Evolutionary conservation across 1,284 basidiomycete genomes (phyloP), one percentile per base, ranked within the genome.

Genomic region (Ustilago cynodontis): DNA sequence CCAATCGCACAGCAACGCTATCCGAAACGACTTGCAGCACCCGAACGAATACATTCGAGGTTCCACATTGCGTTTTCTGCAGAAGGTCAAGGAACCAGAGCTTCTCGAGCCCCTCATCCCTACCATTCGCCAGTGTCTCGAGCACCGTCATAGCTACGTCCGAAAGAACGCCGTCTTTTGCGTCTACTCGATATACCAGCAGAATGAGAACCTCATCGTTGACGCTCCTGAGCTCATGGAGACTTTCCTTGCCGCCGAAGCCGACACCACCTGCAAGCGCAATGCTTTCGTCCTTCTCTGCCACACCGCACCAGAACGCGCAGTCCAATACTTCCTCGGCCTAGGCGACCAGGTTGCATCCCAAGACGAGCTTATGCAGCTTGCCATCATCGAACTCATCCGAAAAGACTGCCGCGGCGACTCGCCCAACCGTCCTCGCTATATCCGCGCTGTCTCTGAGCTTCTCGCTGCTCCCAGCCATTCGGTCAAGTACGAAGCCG

Each of bases 41-140:
- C 95, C 97, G 7, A 99, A 99, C 86, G 97, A 99, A 89, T 99
- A 98, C 88, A 98, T 99, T 81, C 93, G 97, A 43, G 97, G 97
- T 58, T 94, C 94, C 39, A 98, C 95, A 9, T 90, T 99, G 37
- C 93, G 97, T 49, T 98, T 97, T 88, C 90, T 99, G 11, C 94
- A 98, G 88, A 99, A 99, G 89, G 90, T 95, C 62, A 93, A 93
- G 85, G 97, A 99, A 83, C 88, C 91, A 8, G 97, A 99, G 87
- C 91, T 99, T 18, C 91, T 99, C 41, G 97, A 99, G 88, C 96
- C 97, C 18, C 91, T 99, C 65, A 91, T 99, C 67, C 95, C 97
- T 5, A 94, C 93, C 35, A 94, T 94, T 82, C 92, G 96, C 51
- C 89, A 93, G 50, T 98, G 95, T 86, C 91, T 99, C 71, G 96